phyloP scores from a whole-genome alignment of 2,329 filamentous ascomycete species.

The Fusarium haematococcum region DNA sequence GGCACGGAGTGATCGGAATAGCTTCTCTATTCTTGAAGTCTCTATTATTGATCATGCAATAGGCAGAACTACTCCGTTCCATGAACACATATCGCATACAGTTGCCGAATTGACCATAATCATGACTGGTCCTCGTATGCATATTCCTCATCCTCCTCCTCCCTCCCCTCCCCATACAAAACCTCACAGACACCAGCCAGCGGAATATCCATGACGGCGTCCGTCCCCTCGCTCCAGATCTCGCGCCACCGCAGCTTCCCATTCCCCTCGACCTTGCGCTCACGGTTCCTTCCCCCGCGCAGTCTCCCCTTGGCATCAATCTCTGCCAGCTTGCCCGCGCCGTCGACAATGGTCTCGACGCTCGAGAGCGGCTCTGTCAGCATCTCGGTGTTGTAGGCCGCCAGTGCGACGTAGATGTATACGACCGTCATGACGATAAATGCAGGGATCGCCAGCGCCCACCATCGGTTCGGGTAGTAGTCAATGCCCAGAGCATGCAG shows the following conservation, averaged over 20 bases:
- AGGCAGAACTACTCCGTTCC: not conserved
- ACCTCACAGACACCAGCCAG: slow-evolving; percentile 96
- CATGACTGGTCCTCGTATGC: slow-evolving; percentile 15
- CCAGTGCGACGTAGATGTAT: slow-evolving; percentile 95
- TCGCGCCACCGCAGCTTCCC: slow-evolving; percentile 76
- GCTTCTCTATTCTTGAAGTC: not conserved
- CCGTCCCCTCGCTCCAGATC: slow-evolving; percentile 92
- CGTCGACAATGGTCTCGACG: slow-evolving; percentile 92
- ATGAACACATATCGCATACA: not conserved
- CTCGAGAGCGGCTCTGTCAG: slow-evolving; percentile 83
- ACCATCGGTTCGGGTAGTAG: slow-evolving; percentile 98
- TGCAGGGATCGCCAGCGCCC: slow-evolving; percentile 90
- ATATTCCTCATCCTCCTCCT: slow-evolving; percentile 41
- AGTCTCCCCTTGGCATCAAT: slow-evolving; percentile 77
- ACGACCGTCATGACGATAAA: slow-evolving; percentile 89
- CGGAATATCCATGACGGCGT: slow-evolving; percentile 97
- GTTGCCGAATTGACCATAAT: not conserved
- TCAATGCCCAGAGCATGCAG: slow-evolving; percentile 92
- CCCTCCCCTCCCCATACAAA: slow-evolving; percentile 76
- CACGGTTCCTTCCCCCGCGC: slow-evolving; percentile 51
- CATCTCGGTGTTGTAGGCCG: slow-evolving; percentile 89
- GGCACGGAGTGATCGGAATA: not conserved
- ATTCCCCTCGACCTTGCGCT: slow-evolving; percentile 51
- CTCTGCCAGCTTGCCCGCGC: slow-evolving; percentile 85
- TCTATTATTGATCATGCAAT: not conserved